Evolutionary conservation across 2,329 filamentous ascomycete species (phyloP), one percentile per base, ranked within the genome.

Genomic region (Trichothecium sympodiale): DNA sequence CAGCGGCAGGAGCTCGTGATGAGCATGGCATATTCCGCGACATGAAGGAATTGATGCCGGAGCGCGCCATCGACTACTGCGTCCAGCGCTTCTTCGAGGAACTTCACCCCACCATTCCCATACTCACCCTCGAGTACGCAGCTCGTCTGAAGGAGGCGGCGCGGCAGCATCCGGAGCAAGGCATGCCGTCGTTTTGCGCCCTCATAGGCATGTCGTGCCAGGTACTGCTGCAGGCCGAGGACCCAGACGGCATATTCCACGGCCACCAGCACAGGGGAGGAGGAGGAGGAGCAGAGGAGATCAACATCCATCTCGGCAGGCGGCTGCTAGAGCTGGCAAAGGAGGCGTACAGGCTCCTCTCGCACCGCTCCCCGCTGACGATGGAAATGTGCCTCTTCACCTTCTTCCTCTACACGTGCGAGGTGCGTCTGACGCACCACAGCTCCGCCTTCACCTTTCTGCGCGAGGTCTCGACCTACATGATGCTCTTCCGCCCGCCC

Each of bases 341-440:
- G 30, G 46, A 51, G 1, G 48, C 53, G 0, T 54, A 64, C 31
- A 54, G 59, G 27, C 44, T 49, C 20, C 44, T 59, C 0, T 52
- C 52, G 0, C 47, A 55, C 3, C 50, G 48, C 18, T 51, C 55
- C 10, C 57, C 51, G 4, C 59, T 62, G 0, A 55, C 49, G 3
- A 48, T 65, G 8, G 55, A 64, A 29, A 52, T 55, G 25, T 59
- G 61, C 10, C 49, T 65, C 5, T 46, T 63, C 9, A 53, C 55
- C 2, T 65, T 65, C 42, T 64, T 65, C 34, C 51, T 65, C 14
- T 65, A 65, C 35, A 59, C 62, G 4, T 64, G 61, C 30, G 60
- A 65, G 32, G 57, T 59, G 2, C 49, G 54, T 9, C 45, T 64
- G 5, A 60, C 56, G 4, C 61, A 63, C 35, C 62, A 65, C 39